Evolutionary conservation across 2,329 filamentous ascomycete species (phyloP).

Genomic region (Penicillium sp.): DNA sequence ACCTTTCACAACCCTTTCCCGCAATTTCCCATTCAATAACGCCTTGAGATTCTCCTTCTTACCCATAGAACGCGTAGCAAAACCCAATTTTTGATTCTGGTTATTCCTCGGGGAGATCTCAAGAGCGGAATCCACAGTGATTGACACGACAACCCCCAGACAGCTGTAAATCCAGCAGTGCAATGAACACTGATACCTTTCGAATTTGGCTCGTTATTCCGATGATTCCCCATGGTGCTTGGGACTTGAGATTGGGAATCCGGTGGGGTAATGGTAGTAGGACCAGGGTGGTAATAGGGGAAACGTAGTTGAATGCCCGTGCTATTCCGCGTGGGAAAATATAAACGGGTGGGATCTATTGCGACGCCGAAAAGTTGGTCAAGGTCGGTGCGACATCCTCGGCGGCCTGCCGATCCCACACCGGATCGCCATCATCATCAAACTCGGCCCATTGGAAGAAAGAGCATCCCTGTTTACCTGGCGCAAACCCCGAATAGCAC

Average conservation of each 20-base stretch:
- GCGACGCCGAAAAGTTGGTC: constrained; percentile 26
- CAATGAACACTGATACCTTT: background rate
- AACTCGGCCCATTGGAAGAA: constrained; percentile 88
- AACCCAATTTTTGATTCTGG: background rate
- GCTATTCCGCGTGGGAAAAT: background rate
- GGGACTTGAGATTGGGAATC: too few species aligned
- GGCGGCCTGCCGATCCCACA: constrained; percentile 48
- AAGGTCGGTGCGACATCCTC: constrained; percentile 23
- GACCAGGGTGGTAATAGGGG: background rate
- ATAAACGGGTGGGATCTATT: constrained; percentile 2
- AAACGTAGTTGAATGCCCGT: too few species aligned
- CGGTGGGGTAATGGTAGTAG: background rate
- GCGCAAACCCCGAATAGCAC: constrained; percentile 67
- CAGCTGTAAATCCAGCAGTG: background rate
- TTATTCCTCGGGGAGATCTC: background rate
- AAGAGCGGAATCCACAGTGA: too few species aligned
- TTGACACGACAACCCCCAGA: background rate
- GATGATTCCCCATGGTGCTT: background rate
- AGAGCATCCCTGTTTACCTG: constrained; percentile 58
- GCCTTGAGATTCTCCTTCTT: constrained; percentile 48
- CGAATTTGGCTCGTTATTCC: background rate
- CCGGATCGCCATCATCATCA: constrained; percentile 78
- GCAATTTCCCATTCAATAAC: constrained; percentile 55
- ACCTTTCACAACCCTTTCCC: constrained; percentile 52
- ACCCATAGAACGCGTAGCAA: constrained; percentile 51